Base-by-base conservation (phyloP, 768 basidiomycete genomes). In the Lactarius tabidus region DNA sequence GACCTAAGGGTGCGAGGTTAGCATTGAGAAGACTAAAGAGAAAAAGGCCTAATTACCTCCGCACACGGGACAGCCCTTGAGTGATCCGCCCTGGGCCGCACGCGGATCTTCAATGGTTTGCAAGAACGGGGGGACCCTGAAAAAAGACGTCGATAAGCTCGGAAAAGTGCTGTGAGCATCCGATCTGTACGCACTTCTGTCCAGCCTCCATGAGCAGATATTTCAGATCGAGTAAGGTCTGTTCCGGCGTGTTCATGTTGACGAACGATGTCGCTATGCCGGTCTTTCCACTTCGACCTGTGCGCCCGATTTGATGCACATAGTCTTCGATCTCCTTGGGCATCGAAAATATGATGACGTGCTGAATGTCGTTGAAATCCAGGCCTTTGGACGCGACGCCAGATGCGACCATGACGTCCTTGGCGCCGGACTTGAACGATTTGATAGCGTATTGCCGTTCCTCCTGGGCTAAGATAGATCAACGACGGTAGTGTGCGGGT, bases 301-400 rank as follows among this genome's bases (percentile, higher is more conserved):
- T 99, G 66, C 97, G 90, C 31, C 97, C 97, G 69, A 98, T 98
- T 76, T 99, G 96, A 79, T 99, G 97, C 57, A 98, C 96, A 72
- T 99, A 99, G 75, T 99, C 97, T 77, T 99, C 97, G 68, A 99
- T 99, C 79, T 99, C 97, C 76, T 98, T 99, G 0, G 97, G 97
- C 97, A 99, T 98, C 35, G 91, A 88, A 75, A 95, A 99, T 67
- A 98, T 98, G 76, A 99, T 98, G 73, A 98, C 95, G 74, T 98
- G 97, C 71, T 98, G 95, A 64, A 99, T 96, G 72, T 98, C 97
- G 75, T 91, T 95, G 77, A 99, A 99, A 77, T 99, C 97, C 66
- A 99, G 85, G 33, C 97, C 97, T 76, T 99, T 98, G 43, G 94
- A 97, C 1, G 96, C 97, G 31, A 99, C 94, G 35, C 95, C 89